Conservation (phyloP, 2,329 filamentous ascomycete species). For the Phyllosticta ampelicida region DNA sequence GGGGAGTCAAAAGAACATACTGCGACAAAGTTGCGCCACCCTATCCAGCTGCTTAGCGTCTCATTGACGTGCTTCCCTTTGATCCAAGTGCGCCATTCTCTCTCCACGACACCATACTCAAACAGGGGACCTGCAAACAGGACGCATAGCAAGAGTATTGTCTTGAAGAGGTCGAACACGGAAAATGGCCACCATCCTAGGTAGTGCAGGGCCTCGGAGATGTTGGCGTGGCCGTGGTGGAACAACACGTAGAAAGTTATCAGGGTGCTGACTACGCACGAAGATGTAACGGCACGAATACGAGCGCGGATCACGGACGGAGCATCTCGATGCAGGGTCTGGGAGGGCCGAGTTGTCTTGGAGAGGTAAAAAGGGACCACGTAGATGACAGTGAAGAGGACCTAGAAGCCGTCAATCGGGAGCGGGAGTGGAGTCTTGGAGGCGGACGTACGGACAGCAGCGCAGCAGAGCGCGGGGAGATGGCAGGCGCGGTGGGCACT, state of each 20-base stretch:
- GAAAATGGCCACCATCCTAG: conserved; percentile 76
- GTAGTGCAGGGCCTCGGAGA: conserved; percentile 48
- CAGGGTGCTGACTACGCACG: conserved; percentile 57
- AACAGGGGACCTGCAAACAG: conserved; percentile 81
- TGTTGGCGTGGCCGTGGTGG: conserved; percentile 39
- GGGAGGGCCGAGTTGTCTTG: conserved; percentile 65
- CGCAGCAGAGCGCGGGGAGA: conserved; percentile 25
- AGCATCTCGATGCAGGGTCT: conserved; percentile 70
- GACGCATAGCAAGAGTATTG: conserved; percentile 60
- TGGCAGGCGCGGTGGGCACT: conserved; percentile 27
- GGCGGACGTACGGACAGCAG: conserved; percentile 27
- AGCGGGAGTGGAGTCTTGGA: conserved; percentile 1
- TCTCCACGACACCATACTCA: conserved; percentile 64
- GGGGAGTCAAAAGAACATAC: conserved; percentile 41
- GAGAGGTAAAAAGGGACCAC: conserved; percentile 86
- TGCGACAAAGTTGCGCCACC: conserved; percentile 77
- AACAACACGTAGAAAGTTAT: conserved; percentile 58
- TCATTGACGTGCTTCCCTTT: conserved; percentile 45
- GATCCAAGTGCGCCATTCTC: conserved; percentile 55
- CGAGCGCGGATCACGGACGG: conserved; percentile 82
- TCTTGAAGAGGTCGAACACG: conserved; percentile 50
- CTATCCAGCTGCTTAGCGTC: conserved; percentile 61
- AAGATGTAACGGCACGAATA: conserved; percentile 67
- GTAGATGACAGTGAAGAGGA: conserved; percentile 78
- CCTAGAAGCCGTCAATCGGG: conserved; percentile 31